Base-by-base conservation (phyloP, 352 stramenopile species). In the Phytophthora macrochlamydospora region DNA sequence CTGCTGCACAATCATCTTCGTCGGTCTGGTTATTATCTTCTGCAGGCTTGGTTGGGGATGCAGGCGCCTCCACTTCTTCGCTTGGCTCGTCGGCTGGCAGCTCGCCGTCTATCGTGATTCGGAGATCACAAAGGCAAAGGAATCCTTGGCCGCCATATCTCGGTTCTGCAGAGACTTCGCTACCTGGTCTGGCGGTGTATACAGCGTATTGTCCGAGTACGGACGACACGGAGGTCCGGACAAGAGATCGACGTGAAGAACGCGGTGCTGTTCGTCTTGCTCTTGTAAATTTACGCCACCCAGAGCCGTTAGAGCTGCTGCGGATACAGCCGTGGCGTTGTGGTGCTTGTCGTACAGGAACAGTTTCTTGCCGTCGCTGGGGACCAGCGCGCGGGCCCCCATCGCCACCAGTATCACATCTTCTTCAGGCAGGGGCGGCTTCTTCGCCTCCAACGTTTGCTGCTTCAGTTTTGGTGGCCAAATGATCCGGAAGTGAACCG, bases 331-430 rank as follows among this genome's bases (percentile, higher is more conserved):
- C 0, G 72, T 82, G 1, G 60, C 74, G 30, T 74, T 67, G 37
- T 89, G 80, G 6, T 86, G 64, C 33, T 83, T 89, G 55, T 91
- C 83, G 55, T 90, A 77, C 48, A 92, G 57, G 54, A 87, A 94
- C 28, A 95, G 56, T 53, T 87, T 91, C 48, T 89, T 87, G 8
- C 87, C 87, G 46, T 95, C 87, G 42, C 85, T 91, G 2, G 85
- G 87, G 0, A 92, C 70, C 13, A 95, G 40, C 3, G 84, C 62
- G 28, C 87, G 81, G 2, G 83, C 73, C 1, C 81, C 87, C 67
- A 95, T 86, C 0, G 87, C 93, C 29, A 95, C 82, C 9, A 91
- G 68, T 3, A 92, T 65, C 4, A 93, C 83, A 38, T 95, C 87
- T 69, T 95, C 82, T 37, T 93, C 85, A 2, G 85, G 79, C 3